Evolutionary conservation across 2,329 filamentous ascomycete species (phyloP).

Genomic region (Pyrenophora teres): DNA sequence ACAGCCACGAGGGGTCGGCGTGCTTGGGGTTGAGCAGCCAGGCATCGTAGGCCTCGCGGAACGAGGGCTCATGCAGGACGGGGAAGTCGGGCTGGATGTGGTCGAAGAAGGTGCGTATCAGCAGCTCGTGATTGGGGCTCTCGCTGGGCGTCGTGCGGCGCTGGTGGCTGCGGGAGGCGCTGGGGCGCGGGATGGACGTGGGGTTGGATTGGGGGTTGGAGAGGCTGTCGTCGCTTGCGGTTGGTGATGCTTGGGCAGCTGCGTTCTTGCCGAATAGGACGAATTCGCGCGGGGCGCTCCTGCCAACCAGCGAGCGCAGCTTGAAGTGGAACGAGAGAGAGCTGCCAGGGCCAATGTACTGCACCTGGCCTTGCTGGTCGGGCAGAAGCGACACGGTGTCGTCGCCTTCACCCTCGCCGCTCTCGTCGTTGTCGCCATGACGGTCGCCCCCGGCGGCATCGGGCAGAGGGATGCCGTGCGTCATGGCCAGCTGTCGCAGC

Average conservation of each 20-base stretch:
- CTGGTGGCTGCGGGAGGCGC: background rate
- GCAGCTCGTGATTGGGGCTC: slow-evolving; percentile 36
- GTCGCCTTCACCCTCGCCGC: slow-evolving; percentile 37
- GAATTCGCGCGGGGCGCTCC: slow-evolving; percentile 41
- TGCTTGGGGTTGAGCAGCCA: slow-evolving; percentile 38
- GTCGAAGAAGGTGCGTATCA: slow-evolving; percentile 51
- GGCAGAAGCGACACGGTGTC: slow-evolving; percentile 46
- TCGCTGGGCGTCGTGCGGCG: slow-evolving; percentile 5
- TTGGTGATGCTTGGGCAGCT: slow-evolving; percentile 34
- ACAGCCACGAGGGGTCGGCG: slow-evolving; percentile 50
- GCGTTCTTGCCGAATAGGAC: slow-evolving; percentile 51
- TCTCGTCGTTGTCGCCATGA: slow-evolving; percentile 20
- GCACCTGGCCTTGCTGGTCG: slow-evolving; percentile 52
- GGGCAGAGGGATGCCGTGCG: slow-evolving; percentile 49
- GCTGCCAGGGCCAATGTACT: slow-evolving; percentile 52
- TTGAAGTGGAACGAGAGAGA: slow-evolving; percentile 52
- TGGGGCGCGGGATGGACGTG: background rate
- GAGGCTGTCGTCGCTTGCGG: slow-evolving; percentile 19
- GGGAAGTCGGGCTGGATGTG: slow-evolving; percentile 51
- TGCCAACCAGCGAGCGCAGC: slow-evolving; percentile 47
- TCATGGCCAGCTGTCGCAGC: slow-evolving; percentile 47
- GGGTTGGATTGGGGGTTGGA: background rate
- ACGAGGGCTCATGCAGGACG: slow-evolving; percentile 51
- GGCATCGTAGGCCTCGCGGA: slow-evolving; percentile 49
- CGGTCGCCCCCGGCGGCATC: slow-evolving; percentile 25